phyloP scores from a whole-genome alignment of 495 filamentous ascomycete species.

The Melanomma pulvis-pyrius region DNA sequence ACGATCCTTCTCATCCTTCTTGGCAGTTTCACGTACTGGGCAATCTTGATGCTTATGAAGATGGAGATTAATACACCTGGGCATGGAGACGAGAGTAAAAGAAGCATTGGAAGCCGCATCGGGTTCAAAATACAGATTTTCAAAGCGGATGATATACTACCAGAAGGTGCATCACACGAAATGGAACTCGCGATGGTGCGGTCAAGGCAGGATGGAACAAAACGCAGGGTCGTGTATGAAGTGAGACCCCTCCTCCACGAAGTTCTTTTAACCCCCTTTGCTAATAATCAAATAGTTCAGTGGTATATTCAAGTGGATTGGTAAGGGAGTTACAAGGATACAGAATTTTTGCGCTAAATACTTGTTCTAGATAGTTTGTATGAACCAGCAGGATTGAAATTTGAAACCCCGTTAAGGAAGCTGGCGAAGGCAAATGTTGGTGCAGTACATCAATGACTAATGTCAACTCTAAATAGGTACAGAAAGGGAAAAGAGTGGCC shows the following conservation, averaged over 20 bases:
- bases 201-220: conserved; percentile 28
- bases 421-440: too few species aligned
- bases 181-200: conserved; percentile 4
- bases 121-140: conserved; percentile 14
- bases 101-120: conserved; percentile 4
- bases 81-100: background rate
- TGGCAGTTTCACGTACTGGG: conserved; percentile 18
- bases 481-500: too few species aligned
- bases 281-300: background rate
- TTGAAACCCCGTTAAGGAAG: too few species aligned
- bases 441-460: too few species aligned
- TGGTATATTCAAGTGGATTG: background rate
- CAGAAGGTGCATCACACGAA: background rate
- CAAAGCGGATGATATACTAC: background rate
- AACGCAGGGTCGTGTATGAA: background rate
- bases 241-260: background rate
- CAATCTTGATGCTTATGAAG: background rate
- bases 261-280: background rate
- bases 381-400: too few species aligned
- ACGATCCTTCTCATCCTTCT: conserved; percentile 10
- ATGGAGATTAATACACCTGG: background rate
- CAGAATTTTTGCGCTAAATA: background rate
- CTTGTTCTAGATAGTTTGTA: background rate
- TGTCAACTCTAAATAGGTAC: too few species aligned
- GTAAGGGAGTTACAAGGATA: background rate